Evolutionary conservation across 176 grass and related monocot species (phyloP).

Genomic region (Triticum urartu): DNA sequence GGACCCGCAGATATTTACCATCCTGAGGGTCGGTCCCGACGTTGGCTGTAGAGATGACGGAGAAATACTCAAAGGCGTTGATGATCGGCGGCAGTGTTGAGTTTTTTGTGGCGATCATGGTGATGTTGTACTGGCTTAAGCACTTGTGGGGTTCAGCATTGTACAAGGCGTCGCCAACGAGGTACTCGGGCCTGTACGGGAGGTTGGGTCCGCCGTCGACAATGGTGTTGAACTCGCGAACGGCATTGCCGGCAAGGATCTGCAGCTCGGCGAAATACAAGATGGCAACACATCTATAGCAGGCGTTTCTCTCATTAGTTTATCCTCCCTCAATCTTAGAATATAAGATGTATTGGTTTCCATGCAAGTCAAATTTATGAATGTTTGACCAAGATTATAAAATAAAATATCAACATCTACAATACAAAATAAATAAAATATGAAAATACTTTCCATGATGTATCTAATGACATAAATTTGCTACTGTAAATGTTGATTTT

Average conservation of each 20-base stretch:
- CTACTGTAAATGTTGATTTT: too few relatives aligned
- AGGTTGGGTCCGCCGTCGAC: neutral
- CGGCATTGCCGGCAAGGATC: neutral
- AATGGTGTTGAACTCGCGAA: slow-evolving; percentile 26
- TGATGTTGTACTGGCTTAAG: neutral
- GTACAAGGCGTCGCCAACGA: neutral
- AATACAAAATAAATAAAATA: too few relatives aligned
- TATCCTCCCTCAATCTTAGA: too few relatives aligned
- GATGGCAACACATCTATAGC: neutral
- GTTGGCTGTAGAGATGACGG: slow-evolving; percentile 1
- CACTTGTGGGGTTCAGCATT: rapidly evolving
- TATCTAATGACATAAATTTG: too few relatives aligned
- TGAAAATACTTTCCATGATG: too few relatives aligned
- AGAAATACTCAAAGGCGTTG: slow-evolving; percentile 43
- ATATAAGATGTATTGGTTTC: too few relatives aligned
- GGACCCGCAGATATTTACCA: neutral
- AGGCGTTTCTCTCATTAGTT: neutral
- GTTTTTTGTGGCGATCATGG: slow-evolving; percentile 17
- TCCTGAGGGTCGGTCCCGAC: slow-evolving; percentile 30
- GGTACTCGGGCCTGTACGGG: neutral
- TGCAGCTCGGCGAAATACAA: slow-evolving; percentile 36
- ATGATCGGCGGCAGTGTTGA: slow-evolving; percentile 44
- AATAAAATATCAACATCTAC: too few relatives aligned
- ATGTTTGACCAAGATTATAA: too few relatives aligned
- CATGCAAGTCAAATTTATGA: too few relatives aligned